Base-by-base conservation (phyloP, 805 yeast species). In the Pichia phayaonensis region DNA sequence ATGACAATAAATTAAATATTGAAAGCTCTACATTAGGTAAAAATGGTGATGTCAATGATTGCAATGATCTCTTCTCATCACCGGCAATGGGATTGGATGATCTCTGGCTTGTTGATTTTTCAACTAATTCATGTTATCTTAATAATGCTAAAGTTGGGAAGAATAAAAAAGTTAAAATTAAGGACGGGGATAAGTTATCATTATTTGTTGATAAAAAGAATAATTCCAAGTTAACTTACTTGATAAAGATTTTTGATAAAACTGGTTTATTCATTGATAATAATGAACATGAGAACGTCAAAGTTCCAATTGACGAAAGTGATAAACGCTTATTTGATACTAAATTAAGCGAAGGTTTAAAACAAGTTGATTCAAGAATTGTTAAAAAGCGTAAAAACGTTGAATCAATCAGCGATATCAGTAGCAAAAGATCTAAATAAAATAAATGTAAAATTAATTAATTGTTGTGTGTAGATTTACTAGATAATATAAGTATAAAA, bases 101-200 rank as follows among this genome's bases (percentile, higher is more conserved):
- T 61, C 72, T 86, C 16, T 89, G 95, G 95, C 69, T 90, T 29
- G 67, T 86, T 44, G 96, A 90, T 57, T 77, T 73, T 54, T 84
- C 94, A 50, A 80, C 95, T 0, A 90, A 90, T 64, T 84, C 87
- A 2, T 86, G 96, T 61, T 79, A 72, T 58, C 76, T 90, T 8
- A 86, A 89, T 59, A 76, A 77, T 8, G 64, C 68, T 8, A 73
- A 73, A 45, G 62, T 87, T 44, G 84, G 84, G 0, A 79, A 80
- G 53, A 84, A 84, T 2, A 72, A 76, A 31, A 87, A 86, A 58
- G 75, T 73, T 0, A 73, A 79, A 48, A 59, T 90, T 0, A 79
- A 72, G 58, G 72, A 84, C 54, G 84, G 84, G 0, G 96, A 89
- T 63, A 71, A 68, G 31, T 65, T 90, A 6, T 80, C 80, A 58